Percentiles rank a stretch among this genome's conserved stretches.
Evolutionary conservation across 371 early-diverging fungal species (phyloP).

Genomic region (Mortierella sp.): DNA sequence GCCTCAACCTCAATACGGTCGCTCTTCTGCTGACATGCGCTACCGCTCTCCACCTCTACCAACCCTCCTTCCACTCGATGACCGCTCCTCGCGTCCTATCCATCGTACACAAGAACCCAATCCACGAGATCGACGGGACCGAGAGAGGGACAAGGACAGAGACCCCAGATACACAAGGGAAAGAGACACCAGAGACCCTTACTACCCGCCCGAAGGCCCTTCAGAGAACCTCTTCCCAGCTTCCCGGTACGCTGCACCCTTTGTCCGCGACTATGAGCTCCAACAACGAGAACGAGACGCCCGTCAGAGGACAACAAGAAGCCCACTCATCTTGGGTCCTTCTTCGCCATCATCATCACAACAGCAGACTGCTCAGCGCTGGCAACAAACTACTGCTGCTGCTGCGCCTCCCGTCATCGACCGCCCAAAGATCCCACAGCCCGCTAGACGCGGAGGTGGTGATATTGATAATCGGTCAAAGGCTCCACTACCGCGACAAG

Average conservation of each 20-base stretch:
- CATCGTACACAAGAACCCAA: background rate
- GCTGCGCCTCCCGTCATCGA: background rate
- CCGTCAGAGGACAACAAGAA: slow-evolving; percentile 26
- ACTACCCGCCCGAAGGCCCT: slow-evolving; percentile 1
- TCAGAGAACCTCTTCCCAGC: slow-evolving; percentile 36
- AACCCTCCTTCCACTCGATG: background rate
- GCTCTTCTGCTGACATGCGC: background rate
- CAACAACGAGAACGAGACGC: slow-evolving; percentile 33
- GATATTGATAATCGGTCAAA: background rate
- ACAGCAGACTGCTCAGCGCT: slow-evolving; percentile 1
- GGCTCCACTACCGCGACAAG: background rate
- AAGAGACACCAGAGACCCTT: background rate
- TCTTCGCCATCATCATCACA: background rate
- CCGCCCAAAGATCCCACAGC: background rate
- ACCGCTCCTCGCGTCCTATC: background rate
- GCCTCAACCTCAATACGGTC: background rate
- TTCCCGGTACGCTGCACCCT: slow-evolving; percentile 52
- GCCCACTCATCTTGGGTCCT: slow-evolving; percentile 5
- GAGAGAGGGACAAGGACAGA: background rate
- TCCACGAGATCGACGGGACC: slow-evolving; percentile 14
- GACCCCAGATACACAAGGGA: background rate
- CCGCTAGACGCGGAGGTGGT: background rate
- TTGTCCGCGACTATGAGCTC: slow-evolving; percentile 46
- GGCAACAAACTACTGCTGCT: background rate
- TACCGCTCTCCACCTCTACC: slow-evolving; percentile 10